A percentile compares a stretch with the other conserved stretches of the same genome.
Conservation (phyloP, 108 stramenopile genomes). For the Conticribra guillardii region DNA sequence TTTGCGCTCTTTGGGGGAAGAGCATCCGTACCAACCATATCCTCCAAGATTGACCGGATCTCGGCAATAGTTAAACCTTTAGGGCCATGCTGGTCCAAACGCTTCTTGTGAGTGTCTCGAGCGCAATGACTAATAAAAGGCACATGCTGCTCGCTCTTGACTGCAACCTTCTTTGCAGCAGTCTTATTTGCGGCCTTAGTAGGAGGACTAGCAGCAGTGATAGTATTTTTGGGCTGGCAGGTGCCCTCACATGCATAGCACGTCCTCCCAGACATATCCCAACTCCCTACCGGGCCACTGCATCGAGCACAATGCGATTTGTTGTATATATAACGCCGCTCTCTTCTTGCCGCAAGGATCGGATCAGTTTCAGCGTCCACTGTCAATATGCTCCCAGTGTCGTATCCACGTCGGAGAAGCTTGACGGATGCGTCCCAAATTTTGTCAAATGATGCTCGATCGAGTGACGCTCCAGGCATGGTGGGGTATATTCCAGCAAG, state of each 20-base stretch:
- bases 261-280: conserved; percentile 65
- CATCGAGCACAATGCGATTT: conserved; percentile 62
- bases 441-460: conserved; percentile 53
- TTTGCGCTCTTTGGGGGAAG: conserved; percentile 41
- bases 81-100: conserved; percentile 53
- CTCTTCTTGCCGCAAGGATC: conserved; percentile 43
- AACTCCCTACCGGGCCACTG: conserved; percentile 44
- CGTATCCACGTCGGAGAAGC: conserved; percentile 62
- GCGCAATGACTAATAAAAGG: conserved; percentile 77
- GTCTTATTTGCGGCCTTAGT: neutral
- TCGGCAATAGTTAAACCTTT: conserved; percentile 60
- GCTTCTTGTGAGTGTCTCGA: conserved; percentile 31
- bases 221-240: conserved; percentile 52
- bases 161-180: neutral
- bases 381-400: conserved; percentile 68
- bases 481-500: conserved; percentile 73
- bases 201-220: neutral
- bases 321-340: conserved; percentile 77
- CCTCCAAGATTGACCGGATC: conserved; percentile 50
- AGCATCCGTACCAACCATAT: conserved; percentile 12
- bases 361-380: conserved; percentile 53
- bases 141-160: conserved; percentile 31
- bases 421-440: conserved; percentile 63
- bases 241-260: conserved; percentile 67
- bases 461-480: conserved; percentile 36